phyloP scores from a whole-genome alignment of 2,329 filamentous ascomycete species.

The Phialophora tarda region DNA sequence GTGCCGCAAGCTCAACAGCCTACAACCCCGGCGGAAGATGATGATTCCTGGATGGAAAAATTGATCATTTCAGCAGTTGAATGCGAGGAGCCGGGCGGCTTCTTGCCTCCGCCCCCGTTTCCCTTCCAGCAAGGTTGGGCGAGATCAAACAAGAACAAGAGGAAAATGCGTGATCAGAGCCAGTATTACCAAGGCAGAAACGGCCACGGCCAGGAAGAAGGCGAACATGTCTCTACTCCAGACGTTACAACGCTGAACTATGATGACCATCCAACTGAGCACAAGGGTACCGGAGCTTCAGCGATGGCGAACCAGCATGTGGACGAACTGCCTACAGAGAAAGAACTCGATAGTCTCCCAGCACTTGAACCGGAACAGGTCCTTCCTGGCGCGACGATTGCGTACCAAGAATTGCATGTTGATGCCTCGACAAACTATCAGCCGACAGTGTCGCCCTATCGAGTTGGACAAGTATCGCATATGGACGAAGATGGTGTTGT shows the following conservation, averaged over 20 bases:
- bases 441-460: slow-evolving; percentile 58
- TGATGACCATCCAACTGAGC: slow-evolving; percentile 39
- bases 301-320: slow-evolving; percentile 22
- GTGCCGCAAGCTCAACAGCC: slow-evolving; percentile 4
- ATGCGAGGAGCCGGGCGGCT: slow-evolving; percentile 72
- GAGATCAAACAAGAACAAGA: slow-evolving; percentile 39
- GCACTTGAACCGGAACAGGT: slow-evolving; percentile 45
- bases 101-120: slow-evolving; percentile 79
- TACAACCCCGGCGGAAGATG: slow-evolving; percentile 55
- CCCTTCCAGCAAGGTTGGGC: slow-evolving; percentile 86
- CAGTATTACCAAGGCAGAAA: slow-evolving; percentile 37
- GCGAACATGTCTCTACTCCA: slow-evolving; percentile 48
- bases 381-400: slow-evolving; percentile 50
- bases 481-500: slow-evolving; percentile 61
- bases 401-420: slow-evolving; percentile 55
- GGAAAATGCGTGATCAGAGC: slow-evolving; percentile 26
- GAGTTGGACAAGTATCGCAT: slow-evolving; percentile 69
- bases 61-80: slow-evolving; percentile 81
- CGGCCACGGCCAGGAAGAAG: slow-evolving; percentile 45
- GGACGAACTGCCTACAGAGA: slow-evolving; percentile 43
- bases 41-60: slow-evolving; percentile 69
- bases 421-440: slow-evolving; percentile 56
- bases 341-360: slow-evolving; percentile 69
- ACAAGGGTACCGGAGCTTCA: slow-evolving; percentile 44
- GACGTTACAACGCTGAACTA: slow-evolving; percentile 24